Evolutionary conservation across 2,329 filamentous ascomycete genomes (phyloP), one percentile per base, ranked within the genome.

Genomic region (Elsinoe necatrix): DNA sequence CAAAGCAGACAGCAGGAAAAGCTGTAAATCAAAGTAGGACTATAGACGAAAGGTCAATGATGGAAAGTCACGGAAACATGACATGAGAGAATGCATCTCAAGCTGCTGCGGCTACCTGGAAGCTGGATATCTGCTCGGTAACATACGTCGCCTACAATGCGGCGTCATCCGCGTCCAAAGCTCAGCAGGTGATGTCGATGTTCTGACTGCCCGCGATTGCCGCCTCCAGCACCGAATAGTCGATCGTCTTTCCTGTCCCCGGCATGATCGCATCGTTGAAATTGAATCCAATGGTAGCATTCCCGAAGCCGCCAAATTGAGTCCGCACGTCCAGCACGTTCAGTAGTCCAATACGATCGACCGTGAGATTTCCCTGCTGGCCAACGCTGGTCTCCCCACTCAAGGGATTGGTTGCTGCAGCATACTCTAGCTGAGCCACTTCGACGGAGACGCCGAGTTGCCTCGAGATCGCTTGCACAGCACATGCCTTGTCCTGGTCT

Each of bases 201-300:
- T 34, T 21, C 18, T 23, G 31, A 52, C 48, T 52, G 2, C 31
- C 31, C 20, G n/a, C 48, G 39, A 52, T 37, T 4, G 48, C 48
- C 14, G 29, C 31, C 18, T 12, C 21, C 7, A 52, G 20, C 4
- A 68, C 18, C 1, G 55, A 39, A 55, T 68, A 68, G 47, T 68
- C 65, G 29, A 68, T 66, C 47, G 68, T 58, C 56, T 66, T 61
- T 1, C 63, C 65, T 14, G 45, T 8, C 3, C 66, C 67, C 9
- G 65, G 67, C 16, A 42, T 48, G 27, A 64, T 62, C 1, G 64
- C 66, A 55, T 57, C 62, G 5, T 57, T 59, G 55, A 65, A 67
- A 56, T 67, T 61, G 52, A 65, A 67, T 21, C 51, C 60, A 20
- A 41, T 55, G 14, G 61, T 16, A 12, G 66, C 29, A 35, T 57